Evolutionary conservation across 306 rosid species (phyloP), one percentile per base, ranked within the genome.

Genomic region (Lupinus albus): DNA sequence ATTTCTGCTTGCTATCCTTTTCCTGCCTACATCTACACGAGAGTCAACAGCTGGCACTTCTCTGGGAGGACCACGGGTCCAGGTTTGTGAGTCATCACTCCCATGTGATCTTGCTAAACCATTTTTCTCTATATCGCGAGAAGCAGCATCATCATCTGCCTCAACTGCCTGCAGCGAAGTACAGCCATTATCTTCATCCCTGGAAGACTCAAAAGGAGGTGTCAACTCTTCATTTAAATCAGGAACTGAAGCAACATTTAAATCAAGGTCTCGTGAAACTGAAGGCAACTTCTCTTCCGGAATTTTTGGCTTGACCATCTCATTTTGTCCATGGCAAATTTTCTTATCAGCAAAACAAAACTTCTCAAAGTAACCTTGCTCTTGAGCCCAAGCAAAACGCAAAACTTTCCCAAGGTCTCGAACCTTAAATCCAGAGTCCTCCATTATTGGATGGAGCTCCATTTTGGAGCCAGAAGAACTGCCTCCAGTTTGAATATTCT

Each of bases 211-310:
- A 32, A 86, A 89, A 53, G 89, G 96, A 39, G 95, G 97, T 53
- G 91, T 86, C 39, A 89, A 67, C 72, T 93, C 98, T 81, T 93
- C 98, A 74, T 93, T 93, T 68, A 93, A 88, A 80, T 89, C 98
- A 10, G 98, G 96, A 58, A 93, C 88, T 7, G 97, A 88, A 60
- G 76, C 86, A 48, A 88, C 89, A 74, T 93, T 93, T 61, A 93
- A 83, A 85, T 93, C 97, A 56, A 93, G 96, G 70, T 84, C 88
- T 14, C 82, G 87, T 5, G 89, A 60, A 74, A 79, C 78, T 56
- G 85, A 68, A 65, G 91, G 93, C 74, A 86, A 61, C 61, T 69
- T 74, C 18, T 79, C 88, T 76, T 78, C 89, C 46, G 79, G 72
- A 55, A 75, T 57, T 84, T 89, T 86, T 20, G 84, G 80, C 72